Evolutionary conservation across 345 rosid species (phyloP), one percentile per base, ranked within the genome.

Genomic region (Heritiera fomes): DNA sequence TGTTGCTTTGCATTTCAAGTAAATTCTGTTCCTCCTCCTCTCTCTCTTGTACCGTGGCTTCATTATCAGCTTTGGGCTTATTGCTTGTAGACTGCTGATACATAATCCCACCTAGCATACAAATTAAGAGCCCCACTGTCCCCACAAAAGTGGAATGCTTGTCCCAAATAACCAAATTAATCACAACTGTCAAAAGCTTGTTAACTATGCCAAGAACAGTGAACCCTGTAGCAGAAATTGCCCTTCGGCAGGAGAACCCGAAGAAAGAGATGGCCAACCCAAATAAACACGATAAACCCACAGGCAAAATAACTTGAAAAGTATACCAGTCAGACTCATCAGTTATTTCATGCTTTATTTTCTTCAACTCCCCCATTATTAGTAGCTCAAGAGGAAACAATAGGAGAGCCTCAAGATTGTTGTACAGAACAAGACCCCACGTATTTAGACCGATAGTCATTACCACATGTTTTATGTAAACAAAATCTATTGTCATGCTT

Each of bases 121-220:
- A 94, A 74, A 96, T 87, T 87, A 96, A 87, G 53, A 96, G 91
- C 40, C 98, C 99, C 34, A 90, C 79, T 0, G 99, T 96, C 20
- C 99, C 98, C 20, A 90, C 84, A 61, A 87, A 75, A 38, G 91
- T 88, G 1, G 98, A 92, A 85, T 96, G 99, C 78, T 94, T 94
- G 86, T 96, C 99, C 99, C 99, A 96, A 10, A 96, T 85, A 14
- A 91, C 68, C 75, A 91, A 80, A 86, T 96, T 96, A 72, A 96
- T 92, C 83, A 92, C 90, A 65, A 94, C 98, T 0, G 99, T 96
- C 87, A 96, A 68, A 10, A 94, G 80, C 92, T 96, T 96, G 83
- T 94, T 96, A 76, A 96, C 98, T 9, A 96, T 94, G 1, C 99
- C 99, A 66, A 96, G 97, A 83, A 96, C 98, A n/a, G 99, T 96